Evolutionary conservation across 2,329 filamentous ascomycete genomes (phyloP), one percentile per base, ranked within the genome.

Genomic region (Ramularia endophylla): DNA sequence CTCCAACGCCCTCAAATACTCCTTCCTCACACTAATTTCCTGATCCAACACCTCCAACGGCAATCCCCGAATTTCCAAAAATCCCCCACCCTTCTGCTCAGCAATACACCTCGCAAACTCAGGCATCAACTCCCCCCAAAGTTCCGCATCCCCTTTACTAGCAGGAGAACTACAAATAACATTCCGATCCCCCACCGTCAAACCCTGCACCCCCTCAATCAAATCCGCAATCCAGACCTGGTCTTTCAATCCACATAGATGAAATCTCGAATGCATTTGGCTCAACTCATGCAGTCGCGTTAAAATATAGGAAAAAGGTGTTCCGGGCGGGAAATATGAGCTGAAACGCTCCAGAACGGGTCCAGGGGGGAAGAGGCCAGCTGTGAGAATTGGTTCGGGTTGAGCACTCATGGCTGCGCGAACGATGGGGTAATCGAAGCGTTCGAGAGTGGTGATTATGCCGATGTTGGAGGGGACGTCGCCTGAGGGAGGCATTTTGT

Each of bases 271-370:
- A 39, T 81, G 77, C 8, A 85, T 67, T 19, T 72, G 68, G 2
- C 79, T 76, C 7, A 90, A 72, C 41, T 87, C 81, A 47, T 83
- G 73, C 36, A 97, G 70, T 2, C 85, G 83, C 47, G 81, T 71
- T 41, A 97, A 65, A 44, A 97, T 80, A 57, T 88, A 95, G 49
- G 81, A 83, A 52, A 97, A 84, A 0, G 89, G 87, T 0, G 86
- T 89, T 5, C 77, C 75, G 0, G 80, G 76, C 0, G 89, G 87
- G 55, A 95, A 95, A 59, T 90, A 92, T 2, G 77, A 75, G 1
- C 85, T 75, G 58, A 97, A 92, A 6, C 78, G 75, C 57, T 92
- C 79, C 25, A 95, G 69, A 2, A 87, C 73, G 18, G 73, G 63
- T 1, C 78, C 71, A 0, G 88, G 85, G 3, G 90, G 86, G 36